phyloP scores from a whole-genome alignment of 1,284 basidiomycete species.

The Ustilago esculenta region DNA sequence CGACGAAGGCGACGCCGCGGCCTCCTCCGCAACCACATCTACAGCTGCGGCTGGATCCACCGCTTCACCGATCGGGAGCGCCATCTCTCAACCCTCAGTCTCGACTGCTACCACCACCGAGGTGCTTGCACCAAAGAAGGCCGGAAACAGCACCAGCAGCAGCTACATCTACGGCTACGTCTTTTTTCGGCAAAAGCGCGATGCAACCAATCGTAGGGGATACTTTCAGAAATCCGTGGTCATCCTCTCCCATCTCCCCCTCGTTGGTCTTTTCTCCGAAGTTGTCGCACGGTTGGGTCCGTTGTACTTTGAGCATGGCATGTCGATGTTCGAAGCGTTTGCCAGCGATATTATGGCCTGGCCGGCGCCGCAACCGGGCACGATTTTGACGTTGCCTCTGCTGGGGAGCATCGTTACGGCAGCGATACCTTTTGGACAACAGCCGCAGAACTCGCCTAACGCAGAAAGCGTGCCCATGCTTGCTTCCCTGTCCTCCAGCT shows the following conservation, averaged over 20 bases:
- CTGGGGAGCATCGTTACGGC: conserved; percentile 53
- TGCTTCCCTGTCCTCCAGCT: neutral
- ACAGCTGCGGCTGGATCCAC: neutral
- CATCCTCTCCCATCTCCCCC: conserved; percentile 82
- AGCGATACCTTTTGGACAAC: conserved; percentile 56
- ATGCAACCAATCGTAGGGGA: conserved; percentile 58
- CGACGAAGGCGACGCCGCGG: conserved; percentile 10
- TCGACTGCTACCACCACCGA: conserved; percentile 6
- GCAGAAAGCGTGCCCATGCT: conserved; percentile 27
- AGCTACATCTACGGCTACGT: conserved; percentile 66
- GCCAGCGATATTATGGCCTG: conserved; percentile 54
- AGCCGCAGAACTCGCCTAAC: conserved; percentile 55
- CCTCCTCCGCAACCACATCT: neutral
- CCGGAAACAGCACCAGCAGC: conserved; percentile 52
- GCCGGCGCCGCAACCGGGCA: conserved; percentile 56
- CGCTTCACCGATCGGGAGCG: conserved; percentile 5
- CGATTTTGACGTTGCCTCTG: conserved; percentile 53
- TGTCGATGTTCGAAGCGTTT: conserved; percentile 61
- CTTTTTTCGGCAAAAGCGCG: conserved; percentile 64
- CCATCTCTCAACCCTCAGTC: neutral
- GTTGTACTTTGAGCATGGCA: conserved; percentile 62
- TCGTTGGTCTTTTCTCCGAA: conserved; percentile 81
- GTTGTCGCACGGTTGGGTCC: conserved; percentile 76
- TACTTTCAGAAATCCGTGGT: conserved; percentile 78
- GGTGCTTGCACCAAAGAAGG: conserved; percentile 3